These are phyloP conservation scores for Amanita pallidorosea DNA, from an alignment of 768 basidiomycete species.

Conservation along the genomic window DNA sequence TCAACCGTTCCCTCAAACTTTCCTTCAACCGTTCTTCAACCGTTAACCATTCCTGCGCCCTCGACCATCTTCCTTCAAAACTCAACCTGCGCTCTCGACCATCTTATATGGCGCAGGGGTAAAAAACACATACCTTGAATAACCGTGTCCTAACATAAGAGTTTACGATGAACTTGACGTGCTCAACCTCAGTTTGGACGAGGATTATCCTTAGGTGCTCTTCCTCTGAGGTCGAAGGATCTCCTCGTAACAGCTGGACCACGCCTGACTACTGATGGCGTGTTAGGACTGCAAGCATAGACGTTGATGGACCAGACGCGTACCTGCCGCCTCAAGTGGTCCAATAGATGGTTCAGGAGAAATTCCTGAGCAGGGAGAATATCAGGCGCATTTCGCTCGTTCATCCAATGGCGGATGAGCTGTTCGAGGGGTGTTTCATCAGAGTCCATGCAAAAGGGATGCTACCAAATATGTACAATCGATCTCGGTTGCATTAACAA, in stretches of 20 bases:
- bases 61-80: no score
- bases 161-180: constrained; percentile 85
- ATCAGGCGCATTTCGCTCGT: constrained; percentile 76
- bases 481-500: no score
- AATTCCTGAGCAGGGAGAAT: constrained; percentile 65
- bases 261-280: constrained; percentile 50
- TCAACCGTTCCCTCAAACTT: no score
- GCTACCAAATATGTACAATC: no score
- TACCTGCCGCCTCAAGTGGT: constrained; percentile 80
- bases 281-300: constrained; percentile 2
- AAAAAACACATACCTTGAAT: no score
- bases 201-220: constrained; percentile 91
- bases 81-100: no score
- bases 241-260: constrained; percentile 65
- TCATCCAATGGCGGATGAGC: constrained; percentile 77
- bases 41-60: no score
- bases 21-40: no score
- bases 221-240: constrained; percentile 81
- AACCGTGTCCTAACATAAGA: constrained; percentile 83
- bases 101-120: no score
- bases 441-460: constrained; percentile 5
- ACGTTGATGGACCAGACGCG: constrained; percentile 3
- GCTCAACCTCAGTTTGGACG: constrained; percentile 89
- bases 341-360: constrained; percentile 53
- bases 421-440: constrained; percentile 54